A percentile compares a stretch with the other conserved stretches of the same genome.
phyloP scores from a whole-genome alignment of 208 protist genomes.

The Leishmania arabica region DNA sequence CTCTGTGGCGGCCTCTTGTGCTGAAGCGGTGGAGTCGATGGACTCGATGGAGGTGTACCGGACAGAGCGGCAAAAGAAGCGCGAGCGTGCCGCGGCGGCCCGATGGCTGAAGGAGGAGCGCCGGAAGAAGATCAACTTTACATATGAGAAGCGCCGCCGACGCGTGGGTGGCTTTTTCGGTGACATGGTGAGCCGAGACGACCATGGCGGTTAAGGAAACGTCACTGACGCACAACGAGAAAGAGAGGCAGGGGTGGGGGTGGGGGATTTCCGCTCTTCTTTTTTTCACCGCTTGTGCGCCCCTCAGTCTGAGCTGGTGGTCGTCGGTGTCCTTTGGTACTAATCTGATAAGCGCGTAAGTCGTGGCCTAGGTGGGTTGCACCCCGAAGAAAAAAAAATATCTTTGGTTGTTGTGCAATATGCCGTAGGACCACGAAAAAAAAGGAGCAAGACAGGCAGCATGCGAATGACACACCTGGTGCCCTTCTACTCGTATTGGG shows the following conservation, averaged over 20 bases:
- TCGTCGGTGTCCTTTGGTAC: background rate
- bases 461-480: background rate
- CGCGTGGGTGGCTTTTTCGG: slow-evolving; percentile 88
- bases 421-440: background rate
- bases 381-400: background rate
- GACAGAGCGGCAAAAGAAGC: slow-evolving; percentile 60
- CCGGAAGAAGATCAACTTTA: slow-evolving; percentile 87
- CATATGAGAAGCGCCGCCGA: slow-evolving; percentile 81
- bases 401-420: background rate
- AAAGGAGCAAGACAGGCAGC: background rate
- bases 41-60: slow-evolving; percentile 54
- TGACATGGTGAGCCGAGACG: slow-evolving; percentile 46
- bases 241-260: background rate
- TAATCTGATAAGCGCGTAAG: background rate
- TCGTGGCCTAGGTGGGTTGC: background rate
- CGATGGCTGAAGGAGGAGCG: slow-evolving; percentile 90
- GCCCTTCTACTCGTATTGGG: background rate
- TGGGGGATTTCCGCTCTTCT: too few species aligned
- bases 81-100: slow-evolving; percentile 74
- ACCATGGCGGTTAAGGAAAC: slow-evolving; percentile 16
- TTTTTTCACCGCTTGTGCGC: background rate
- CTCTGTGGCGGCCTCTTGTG: background rate
- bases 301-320: background rate
- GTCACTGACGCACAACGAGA: background rate
- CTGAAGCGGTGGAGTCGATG: background rate